Conservation (phyloP, 2,329 filamentous ascomycete species). For the Pyricularia grisea region DNA sequence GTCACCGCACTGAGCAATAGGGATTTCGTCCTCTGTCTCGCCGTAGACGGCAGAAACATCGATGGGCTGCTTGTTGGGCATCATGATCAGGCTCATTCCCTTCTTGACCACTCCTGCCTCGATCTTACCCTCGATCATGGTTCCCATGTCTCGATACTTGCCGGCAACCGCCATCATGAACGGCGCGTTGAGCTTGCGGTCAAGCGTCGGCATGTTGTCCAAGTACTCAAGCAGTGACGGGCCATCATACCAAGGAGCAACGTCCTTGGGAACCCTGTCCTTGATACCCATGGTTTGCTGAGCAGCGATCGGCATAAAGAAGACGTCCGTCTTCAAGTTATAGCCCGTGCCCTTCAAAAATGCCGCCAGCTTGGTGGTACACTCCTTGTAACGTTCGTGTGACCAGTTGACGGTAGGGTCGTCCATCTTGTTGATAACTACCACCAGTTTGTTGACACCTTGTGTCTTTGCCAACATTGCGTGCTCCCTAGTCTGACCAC, state of each 20-base stretch:
- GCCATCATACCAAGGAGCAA: conserved; percentile 77
- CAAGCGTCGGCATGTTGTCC: conserved; percentile 58
- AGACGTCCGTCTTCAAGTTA: conserved; percentile 86
- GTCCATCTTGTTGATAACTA: conserved; percentile 99
- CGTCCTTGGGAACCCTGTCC: conserved; percentile 66
- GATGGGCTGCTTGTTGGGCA: conserved; percentile 83
- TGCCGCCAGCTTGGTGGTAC: conserved; percentile 73
- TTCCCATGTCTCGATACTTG: conserved; percentile 96
- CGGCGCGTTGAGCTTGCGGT: conserved; percentile 95
- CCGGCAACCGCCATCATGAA: conserved; percentile 99
- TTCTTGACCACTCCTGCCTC: conserved; percentile 94
- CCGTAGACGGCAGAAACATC: conserved; percentile 82
- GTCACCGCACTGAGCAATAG: conserved; percentile 78
- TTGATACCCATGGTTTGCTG: conserved; percentile 84
- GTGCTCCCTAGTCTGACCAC: conserved; percentile 84
- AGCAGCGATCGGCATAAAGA: conserved; percentile 93
- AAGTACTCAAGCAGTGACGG: conserved; percentile 91
- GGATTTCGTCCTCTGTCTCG: conserved; percentile 89
- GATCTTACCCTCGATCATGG: conserved; percentile 95
- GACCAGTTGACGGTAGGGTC: conserved; percentile 95
- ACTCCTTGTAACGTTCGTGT: conserved; percentile 86
- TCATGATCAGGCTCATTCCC: conserved; percentile 76
- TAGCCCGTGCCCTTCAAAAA: conserved; percentile 92
- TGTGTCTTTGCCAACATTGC: conserved; percentile 97
- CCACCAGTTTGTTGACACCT: conserved; percentile 91